Conservation (phyloP, 768 basidiomycete species). For the Trametes cubensis region DNA sequence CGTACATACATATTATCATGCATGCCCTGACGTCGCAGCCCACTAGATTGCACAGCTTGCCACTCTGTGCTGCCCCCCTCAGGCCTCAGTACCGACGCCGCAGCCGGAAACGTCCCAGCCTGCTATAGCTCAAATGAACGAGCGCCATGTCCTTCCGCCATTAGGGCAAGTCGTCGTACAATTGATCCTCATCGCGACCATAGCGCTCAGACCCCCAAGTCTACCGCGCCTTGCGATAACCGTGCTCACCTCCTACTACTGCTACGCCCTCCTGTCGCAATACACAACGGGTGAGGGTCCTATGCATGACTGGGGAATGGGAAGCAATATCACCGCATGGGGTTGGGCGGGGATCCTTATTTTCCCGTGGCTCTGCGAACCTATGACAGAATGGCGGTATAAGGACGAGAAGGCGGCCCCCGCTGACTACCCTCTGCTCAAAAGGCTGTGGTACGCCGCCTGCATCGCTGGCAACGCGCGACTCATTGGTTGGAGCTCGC, state of each 20-base stretch:
- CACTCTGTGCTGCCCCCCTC: too few species aligned
- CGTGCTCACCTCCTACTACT: neutral
- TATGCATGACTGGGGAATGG: neutral
- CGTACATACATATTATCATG: too few species aligned
- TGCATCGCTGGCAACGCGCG: neutral
- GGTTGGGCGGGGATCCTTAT: neutral
- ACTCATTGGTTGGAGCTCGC: neutral
- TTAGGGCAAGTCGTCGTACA: neutral
- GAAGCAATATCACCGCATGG: neutral
- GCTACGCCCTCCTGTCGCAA: neutral
- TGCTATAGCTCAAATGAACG: neutral
- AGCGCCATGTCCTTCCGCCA: neutral
- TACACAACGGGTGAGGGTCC: neutral
- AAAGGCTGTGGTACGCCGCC: neutral
- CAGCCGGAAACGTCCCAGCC: too few species aligned
- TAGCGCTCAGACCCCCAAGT: neutral
- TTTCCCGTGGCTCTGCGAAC: neutral
- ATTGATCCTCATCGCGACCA: neutral
- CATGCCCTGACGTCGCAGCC: too few species aligned
- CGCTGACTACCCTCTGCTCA: neutral
- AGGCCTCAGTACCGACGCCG: too few species aligned
- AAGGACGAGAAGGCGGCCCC: neutral
- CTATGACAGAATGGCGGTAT: neutral
- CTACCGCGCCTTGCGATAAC: neutral
- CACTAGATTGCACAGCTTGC: too few species aligned